Conservation (phyloP, 352 stramenopile species). For the Pythium apleroticum region DNA sequence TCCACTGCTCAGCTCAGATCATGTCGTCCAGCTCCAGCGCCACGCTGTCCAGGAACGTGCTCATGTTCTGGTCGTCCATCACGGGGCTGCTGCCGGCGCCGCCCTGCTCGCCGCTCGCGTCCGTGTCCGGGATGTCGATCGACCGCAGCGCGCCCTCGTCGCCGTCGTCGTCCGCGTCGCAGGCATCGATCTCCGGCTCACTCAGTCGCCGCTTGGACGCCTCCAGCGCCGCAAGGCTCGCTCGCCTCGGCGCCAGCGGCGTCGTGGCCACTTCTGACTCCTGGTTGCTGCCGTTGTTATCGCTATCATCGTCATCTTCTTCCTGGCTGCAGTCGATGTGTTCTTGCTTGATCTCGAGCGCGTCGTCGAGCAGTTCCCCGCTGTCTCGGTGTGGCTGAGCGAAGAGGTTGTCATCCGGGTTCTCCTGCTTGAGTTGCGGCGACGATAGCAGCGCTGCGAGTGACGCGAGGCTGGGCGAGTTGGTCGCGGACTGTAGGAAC, state of each 20-base stretch:
- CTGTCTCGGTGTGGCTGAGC: neutral
- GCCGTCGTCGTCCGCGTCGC: neutral
- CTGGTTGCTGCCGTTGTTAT: conserved; percentile 11
- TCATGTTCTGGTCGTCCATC: conserved; percentile 79
- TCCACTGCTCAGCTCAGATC: conserved; percentile 27
- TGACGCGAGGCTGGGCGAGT: conserved; percentile 9
- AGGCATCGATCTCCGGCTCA: conserved; percentile 5
- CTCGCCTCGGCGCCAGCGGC: neutral
- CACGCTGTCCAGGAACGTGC: conserved; percentile 77
- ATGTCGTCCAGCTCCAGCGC: conserved; percentile 79
- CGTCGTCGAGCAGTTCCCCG: neutral
- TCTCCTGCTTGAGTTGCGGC: neutral
- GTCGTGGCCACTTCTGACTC: neutral
- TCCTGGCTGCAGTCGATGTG: neutral
- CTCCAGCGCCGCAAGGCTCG: neutral
- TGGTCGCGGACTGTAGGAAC: neutral
- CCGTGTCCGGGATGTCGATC: conserved; percentile 20
- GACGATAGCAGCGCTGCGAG: conserved; percentile 13
- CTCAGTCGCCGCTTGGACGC: neutral
- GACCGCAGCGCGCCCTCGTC: neutral
- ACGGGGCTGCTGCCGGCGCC: conserved; percentile 10
- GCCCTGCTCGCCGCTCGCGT: neutral
- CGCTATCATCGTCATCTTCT: neutral
- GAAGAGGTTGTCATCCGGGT: neutral
- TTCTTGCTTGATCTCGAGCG: neutral